A percentile compares a stretch with the other conserved stretches of the same genome.
These are phyloP conservation scores for Candida namnaoensis DNA, from an alignment of 805 yeast genomes.

Conservation along the genomic window DNA sequence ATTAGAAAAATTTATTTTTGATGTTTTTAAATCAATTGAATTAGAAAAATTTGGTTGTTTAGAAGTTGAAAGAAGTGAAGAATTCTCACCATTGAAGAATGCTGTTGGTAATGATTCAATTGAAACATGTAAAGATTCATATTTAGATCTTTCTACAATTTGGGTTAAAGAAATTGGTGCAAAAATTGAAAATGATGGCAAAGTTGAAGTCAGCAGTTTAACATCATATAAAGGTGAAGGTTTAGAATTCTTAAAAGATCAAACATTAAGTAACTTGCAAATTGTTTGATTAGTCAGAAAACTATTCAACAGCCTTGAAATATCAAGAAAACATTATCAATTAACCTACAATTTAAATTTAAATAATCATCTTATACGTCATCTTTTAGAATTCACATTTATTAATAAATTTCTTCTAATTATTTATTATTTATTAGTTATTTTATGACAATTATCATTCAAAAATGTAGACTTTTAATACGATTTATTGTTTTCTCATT, in stretches of 20 bases:
- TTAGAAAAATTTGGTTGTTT: constrained; percentile 75
- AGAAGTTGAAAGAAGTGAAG: constrained; percentile 79
- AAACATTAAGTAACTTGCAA: constrained; percentile 20
- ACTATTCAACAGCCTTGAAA: no score
- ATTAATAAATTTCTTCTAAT: no score
- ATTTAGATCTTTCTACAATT: constrained; percentile 54
- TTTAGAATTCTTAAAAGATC: constrained; percentile 45
- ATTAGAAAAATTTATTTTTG: constrained; percentile 94
- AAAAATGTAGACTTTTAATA: no score
- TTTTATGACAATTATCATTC: no score
- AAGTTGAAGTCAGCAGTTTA: constrained; percentile 71
- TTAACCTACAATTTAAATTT: no score
- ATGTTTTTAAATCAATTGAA: constrained; percentile 77
- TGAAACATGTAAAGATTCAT: constrained; percentile 63
- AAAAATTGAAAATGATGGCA: constrained; percentile 30
- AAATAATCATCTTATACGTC: no score
- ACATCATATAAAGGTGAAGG: constrained; percentile 76
- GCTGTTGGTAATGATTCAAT: constrained; percentile 86
- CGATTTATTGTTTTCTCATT: no score
- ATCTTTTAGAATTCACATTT: no score
- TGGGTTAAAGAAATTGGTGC: constrained; percentile 80
- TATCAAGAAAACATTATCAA: no score
- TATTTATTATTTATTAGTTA: no score
- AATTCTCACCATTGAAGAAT: constrained; percentile 92
- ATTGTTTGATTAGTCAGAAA: constrained; percentile 10